Conservation (phyloP, 129 eudicot genomes). For the Kitagawia praeruptora region DNA sequence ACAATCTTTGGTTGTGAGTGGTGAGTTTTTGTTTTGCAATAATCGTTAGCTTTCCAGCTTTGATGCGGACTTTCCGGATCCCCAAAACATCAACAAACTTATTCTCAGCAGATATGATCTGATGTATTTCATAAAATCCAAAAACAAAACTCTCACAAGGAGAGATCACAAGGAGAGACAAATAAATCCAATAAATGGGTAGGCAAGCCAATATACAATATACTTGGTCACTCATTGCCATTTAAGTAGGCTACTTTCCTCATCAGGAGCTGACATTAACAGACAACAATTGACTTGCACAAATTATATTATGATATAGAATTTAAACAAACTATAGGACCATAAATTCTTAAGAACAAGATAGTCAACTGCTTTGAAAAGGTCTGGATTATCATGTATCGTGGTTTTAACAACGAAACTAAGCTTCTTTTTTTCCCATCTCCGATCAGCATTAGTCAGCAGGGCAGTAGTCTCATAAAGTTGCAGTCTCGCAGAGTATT, state of each 20-base stretch:
- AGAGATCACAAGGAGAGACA: too few species aligned
- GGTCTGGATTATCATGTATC: background rate
- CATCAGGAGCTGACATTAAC: background rate
- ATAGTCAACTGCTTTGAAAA: background rate
- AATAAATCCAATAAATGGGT: too few species aligned
- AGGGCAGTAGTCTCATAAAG: background rate
- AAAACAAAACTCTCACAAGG: too few species aligned
- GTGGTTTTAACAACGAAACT: background rate
- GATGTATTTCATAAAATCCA: too few species aligned
- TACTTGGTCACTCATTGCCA: too few species aligned
- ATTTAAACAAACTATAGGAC: background rate
- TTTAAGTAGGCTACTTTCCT: background rate
- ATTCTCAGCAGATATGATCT: too few species aligned
- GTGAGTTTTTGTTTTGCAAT: too few species aligned
- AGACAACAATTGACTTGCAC: background rate
- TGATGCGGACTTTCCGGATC: too few species aligned
- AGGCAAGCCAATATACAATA: too few species aligned
- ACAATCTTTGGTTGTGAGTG: too few species aligned
- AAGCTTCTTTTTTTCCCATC: background rate
- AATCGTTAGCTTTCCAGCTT: too few species aligned
- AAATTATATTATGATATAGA: background rate
- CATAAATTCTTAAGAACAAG: background rate
- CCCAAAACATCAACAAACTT: too few species aligned
- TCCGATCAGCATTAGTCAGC: background rate
- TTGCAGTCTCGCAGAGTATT: background rate